Evolutionary conservation across 495 filamentous ascomycete species (phyloP), one percentile per base, ranked within the genome.

Genomic region (Penicillium cataractarum): DNA sequence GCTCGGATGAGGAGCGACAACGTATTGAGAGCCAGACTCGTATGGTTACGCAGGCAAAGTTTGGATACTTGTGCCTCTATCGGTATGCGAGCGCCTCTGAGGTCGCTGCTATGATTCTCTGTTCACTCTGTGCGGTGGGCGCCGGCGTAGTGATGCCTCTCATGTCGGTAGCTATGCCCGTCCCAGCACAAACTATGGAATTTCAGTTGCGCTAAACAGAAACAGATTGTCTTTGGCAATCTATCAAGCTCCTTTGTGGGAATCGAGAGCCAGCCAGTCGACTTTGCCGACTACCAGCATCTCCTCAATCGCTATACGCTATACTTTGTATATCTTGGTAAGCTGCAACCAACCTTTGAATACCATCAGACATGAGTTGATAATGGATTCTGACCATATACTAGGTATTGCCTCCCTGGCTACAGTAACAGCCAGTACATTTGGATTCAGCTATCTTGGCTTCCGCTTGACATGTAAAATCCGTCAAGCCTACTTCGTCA

Each of bases 401-500:
- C 22, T 29, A 27, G 46, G 22, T 24, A 49, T 49, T 27, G 46
- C 22, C 13, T 26, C 22, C 6, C 24, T 49, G 22, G 22, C 13
- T 3, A 27, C 46, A 15, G 46, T 49, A 15, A 17, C 46, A 3
- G 22, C 4, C 22, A 26, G 22, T 26, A 17, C 22, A 0, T 26
- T 27, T 17, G 46, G 46, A 15, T 49, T 49, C 17, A 15, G 22
- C 22, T 27, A 49, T 17, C 4, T 49, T 19, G 46, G 46, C 22
- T 26, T 26, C 12, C 46, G 46, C 2, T 10, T 49, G 4, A 13
- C 22, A 10, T 29, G 46, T 27, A 27, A 27, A 6, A 49, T 49
- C 22, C 46, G 46, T 4, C n/a, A 46, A 27, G 17, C 21, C 27
- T 78, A 75, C 51, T 48, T 80, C 6, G 59, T 59, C 39, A 66